Percentiles rank a stretch among this genome's conserved stretches.
phyloP scores from a whole-genome alignment of 129 eudicot species.

The Lactuca saligna region DNA sequence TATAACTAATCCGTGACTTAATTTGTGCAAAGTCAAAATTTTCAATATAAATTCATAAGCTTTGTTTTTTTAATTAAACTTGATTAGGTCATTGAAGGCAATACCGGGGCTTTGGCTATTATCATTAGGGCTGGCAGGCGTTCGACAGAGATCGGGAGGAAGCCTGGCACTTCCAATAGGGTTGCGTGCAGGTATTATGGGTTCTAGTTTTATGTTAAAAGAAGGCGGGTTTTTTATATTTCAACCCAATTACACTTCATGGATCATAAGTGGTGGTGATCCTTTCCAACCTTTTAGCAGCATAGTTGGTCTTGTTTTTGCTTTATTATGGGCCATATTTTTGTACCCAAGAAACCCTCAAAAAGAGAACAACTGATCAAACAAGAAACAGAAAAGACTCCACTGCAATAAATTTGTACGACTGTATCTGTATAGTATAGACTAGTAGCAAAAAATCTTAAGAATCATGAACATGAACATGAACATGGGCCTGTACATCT shows the following conservation, averaged over 20 bases:
- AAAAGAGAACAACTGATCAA: slow-evolving; percentile 13
- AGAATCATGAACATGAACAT: neutral
- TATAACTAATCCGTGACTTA: too few species aligned
- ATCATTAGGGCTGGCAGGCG: slow-evolving; percentile 71
- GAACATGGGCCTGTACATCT: neutral
- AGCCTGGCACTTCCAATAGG: slow-evolving; percentile 81
- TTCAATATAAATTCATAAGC: neutral
- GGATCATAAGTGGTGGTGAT: slow-evolving; percentile 53
- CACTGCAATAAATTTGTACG: neutral
- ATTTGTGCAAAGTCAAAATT: neutral
- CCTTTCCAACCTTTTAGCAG: slow-evolving; percentile 84
- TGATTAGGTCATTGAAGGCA: slow-evolving; percentile 56
- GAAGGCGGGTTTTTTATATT: slow-evolving; percentile 58
- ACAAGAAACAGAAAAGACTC: slow-evolving; percentile 24
- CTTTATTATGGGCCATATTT: slow-evolving; percentile 51
- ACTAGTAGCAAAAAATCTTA: neutral
- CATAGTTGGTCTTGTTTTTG: slow-evolving; percentile 59
- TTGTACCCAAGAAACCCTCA: slow-evolving; percentile 56
- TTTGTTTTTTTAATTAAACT: slow-evolving; percentile 18
- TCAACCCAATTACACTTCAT: slow-evolving; percentile 49
- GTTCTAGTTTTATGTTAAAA: slow-evolving; percentile 56
- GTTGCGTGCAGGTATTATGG: slow-evolving; percentile 74
- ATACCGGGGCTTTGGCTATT: slow-evolving; percentile 84
- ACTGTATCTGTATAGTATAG: neutral
- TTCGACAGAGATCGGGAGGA: slow-evolving; percentile 62